phyloP scores from a whole-genome alignment of 805 yeast species.

The Debaryomyces maramus region DNA sequence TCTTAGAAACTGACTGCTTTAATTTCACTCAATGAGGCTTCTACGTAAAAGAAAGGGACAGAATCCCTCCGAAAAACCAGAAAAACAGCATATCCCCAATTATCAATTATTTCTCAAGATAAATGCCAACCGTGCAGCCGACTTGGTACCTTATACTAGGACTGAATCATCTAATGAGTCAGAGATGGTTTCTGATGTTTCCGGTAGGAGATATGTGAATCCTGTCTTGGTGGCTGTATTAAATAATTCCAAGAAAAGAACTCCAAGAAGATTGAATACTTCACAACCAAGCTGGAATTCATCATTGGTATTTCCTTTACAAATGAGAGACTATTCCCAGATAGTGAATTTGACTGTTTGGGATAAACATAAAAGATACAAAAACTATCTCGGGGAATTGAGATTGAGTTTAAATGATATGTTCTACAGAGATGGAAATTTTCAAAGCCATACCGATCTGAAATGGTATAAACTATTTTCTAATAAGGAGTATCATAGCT shows the following conservation, averaged over 20 bases:
- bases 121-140: conserved; percentile 42
- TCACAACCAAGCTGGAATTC: conserved; percentile 44
- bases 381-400: conserved; percentile 42
- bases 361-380: conserved; percentile 39
- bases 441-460: conserved; percentile 24
- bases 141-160: conserved; percentile 21
- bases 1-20: neutral
- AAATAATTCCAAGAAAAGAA: conserved; percentile 28
- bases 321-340: conserved; percentile 27
- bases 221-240: conserved; percentile 39
- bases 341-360: conserved; percentile 36
- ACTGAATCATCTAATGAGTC: neutral
- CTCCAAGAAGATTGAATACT: conserved; percentile 33
- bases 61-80: neutral
- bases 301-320: conserved; percentile 30
- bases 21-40: conserved; percentile 1
- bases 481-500: conserved; percentile 37
- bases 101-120: conserved; percentile 27
- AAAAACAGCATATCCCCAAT: neutral
- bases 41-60: neutral
- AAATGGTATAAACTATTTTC: conserved; percentile 49
- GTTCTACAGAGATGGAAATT: conserved; percentile 18
- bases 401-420: conserved; percentile 30
- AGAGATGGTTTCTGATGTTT: neutral
- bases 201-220: conserved; percentile 25